These are phyloP conservation scores for Gossypium davidsonii DNA, from an alignment of 441 rosid species.

Conservation along the genomic window DNA sequence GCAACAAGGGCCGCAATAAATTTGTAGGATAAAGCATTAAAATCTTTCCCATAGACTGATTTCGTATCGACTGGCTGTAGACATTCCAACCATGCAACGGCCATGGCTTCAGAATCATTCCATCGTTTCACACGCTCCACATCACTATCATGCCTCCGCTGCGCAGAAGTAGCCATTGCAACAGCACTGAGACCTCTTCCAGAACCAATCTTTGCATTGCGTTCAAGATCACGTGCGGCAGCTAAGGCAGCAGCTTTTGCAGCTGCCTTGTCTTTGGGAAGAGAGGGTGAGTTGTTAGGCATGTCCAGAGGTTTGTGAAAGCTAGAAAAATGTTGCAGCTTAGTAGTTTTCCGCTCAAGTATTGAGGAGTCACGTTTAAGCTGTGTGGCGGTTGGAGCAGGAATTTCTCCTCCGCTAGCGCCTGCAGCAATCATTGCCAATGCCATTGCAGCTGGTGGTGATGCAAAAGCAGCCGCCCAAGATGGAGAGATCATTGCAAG, in stretches of 20 bases:
- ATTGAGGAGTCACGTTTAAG: slow-evolving; percentile 78
- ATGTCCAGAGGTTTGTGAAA: slow-evolving; percentile 78
- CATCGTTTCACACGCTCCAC: slow-evolving; percentile 91
- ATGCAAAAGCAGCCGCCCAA: slow-evolving; percentile 99
- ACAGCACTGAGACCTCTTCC: slow-evolving; percentile 99
- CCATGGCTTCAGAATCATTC: slow-evolving; percentile 96
- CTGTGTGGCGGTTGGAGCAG: slow-evolving; percentile 57
- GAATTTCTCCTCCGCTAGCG: slow-evolving; percentile 87
- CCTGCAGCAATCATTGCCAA: slow-evolving; percentile 99
- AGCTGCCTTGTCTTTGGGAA: slow-evolving; percentile 92
- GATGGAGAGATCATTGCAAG: slow-evolving; percentile 89
- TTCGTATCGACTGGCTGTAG: slow-evolving; percentile 88
- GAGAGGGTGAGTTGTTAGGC: slow-evolving; percentile 50
- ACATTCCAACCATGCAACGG: slow-evolving; percentile 99
- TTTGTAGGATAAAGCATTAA: slow-evolving; percentile 92
- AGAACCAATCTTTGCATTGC: slow-evolving; percentile 96
- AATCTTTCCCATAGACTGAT: slow-evolving; percentile 97
- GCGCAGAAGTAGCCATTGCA: slow-evolving; percentile 99
- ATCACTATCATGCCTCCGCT: slow-evolving; percentile 84
- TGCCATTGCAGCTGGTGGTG: slow-evolving; percentile 99
- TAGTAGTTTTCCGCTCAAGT: slow-evolving; percentile 76
- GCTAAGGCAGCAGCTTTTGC: slow-evolving; percentile 99
- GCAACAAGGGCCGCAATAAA: slow-evolving; percentile 95
- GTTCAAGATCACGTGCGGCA: slow-evolving; percentile 98
- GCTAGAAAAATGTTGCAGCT: slow-evolving; percentile 84